A percentile compares a stretch with the other conserved stretches of the same genome.
Evolutionary conservation across 345 rosid species (phyloP).

Genomic region (Citrus reticulata): DNA sequence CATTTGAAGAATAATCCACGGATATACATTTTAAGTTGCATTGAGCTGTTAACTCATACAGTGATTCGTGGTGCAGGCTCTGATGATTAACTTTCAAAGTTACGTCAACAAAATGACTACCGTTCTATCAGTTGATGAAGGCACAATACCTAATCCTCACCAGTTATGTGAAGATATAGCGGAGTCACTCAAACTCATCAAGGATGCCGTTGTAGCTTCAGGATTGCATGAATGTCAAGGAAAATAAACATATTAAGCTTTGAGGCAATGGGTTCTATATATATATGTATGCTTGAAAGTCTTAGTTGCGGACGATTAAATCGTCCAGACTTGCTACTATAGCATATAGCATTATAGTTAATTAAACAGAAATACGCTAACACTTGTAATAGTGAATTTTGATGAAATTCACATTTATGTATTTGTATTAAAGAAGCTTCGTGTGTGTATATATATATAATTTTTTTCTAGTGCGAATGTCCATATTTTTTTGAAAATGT

Average conservation of each 20-base stretch:
- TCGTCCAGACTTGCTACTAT: too few species aligned
- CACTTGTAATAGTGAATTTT: too few species aligned
- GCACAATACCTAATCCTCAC: conserved; percentile 32
- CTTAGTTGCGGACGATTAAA: too few species aligned
- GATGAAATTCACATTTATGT: too few species aligned
- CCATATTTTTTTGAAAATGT: too few species aligned
- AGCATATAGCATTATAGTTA: too few species aligned
- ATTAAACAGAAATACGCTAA: too few species aligned
- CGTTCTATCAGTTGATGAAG: conserved; percentile 36
- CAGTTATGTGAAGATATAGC: conserved; percentile 34
- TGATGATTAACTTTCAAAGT: conserved; percentile 44
- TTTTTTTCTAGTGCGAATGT: too few species aligned
- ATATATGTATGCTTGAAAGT: too few species aligned
- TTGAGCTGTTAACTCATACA: background rate
- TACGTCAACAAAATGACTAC: conserved; percentile 34
- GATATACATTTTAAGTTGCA: background rate
- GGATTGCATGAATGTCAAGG: background rate
- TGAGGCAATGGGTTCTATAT: background rate
- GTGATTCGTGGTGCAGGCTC: conserved; percentile 23
- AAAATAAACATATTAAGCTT: background rate
- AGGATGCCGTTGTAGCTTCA: conserved; percentile 14
- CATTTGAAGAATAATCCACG: too few species aligned
- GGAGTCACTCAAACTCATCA: conserved; percentile 21
- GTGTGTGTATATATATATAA: too few species aligned
- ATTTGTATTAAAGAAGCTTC: too few species aligned